A percentile compares a stretch with the other conserved stretches of the same genome.
These are phyloP conservation scores for Colletotrichum lindemuthianum DNA, from an alignment of 2,329 filamentous ascomycete genomes.

Conservation along the genomic window DNA sequence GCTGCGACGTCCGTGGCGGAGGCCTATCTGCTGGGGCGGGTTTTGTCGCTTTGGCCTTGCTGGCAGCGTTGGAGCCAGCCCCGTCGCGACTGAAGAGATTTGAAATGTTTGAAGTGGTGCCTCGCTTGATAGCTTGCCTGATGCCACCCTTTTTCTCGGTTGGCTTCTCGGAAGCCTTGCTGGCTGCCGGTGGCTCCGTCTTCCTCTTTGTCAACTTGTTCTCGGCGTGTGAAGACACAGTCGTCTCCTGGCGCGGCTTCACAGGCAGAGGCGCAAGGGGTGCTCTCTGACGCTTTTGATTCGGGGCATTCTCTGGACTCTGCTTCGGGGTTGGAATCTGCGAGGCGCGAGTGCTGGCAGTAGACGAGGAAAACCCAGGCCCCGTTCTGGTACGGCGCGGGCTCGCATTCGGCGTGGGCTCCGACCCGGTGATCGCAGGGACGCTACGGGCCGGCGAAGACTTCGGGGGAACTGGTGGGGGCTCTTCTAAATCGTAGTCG, in stretches of 20 bases:
- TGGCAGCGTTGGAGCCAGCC: slow-evolving; percentile 24
- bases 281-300: slow-evolving; percentile 58
- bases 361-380: slow-evolving; percentile 14
- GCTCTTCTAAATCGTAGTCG: slow-evolving; percentile 18
- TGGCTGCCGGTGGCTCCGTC: slow-evolving; percentile 38
- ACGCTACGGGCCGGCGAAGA: slow-evolving; percentile 6
- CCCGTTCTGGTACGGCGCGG: slow-evolving; percentile 21
- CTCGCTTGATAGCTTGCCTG: slow-evolving; percentile 62
- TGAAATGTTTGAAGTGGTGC: slow-evolving; percentile 56
- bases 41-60: slow-evolving; percentile 41
- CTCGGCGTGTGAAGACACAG: slow-evolving; percentile 36
- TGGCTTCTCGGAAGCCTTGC: slow-evolving; percentile 38
- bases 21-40: slow-evolving; percentile 9
- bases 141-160: slow-evolving; percentile 58
- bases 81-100: slow-evolving; percentile 62
- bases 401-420: slow-evolving; percentile 6
- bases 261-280: slow-evolving; percentile 43
- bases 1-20: slow-evolving; percentile 10
- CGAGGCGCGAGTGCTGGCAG: slow-evolving; percentile 30
- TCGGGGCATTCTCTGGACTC: slow-evolving; percentile 50
- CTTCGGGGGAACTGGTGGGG: slow-evolving; percentile 37
- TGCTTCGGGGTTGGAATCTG: slow-evolving; percentile 39
- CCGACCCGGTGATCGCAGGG: background rate
- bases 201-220: slow-evolving; percentile 46
- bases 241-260: slow-evolving; percentile 35